Base-by-base conservation (phyloP, 257 asterid genomes). In the Oldenlandia corymbosa region DNA sequence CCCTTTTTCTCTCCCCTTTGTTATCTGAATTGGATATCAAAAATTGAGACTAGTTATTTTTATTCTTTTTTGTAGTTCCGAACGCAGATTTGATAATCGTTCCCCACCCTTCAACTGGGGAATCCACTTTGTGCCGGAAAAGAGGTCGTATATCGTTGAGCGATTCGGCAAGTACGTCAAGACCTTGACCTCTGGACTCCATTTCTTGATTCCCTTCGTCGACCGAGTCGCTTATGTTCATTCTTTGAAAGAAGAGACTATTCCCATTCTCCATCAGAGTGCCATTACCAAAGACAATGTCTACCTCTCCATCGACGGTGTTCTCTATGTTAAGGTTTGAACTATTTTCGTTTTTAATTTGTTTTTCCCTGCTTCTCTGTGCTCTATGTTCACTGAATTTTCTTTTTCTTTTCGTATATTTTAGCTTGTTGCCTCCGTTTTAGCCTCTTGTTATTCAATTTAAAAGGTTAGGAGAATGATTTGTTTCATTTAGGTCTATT, bases 251-350 rank as follows among this genome's bases (percentile, higher is more conserved):
- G 96, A 92, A 65, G 94, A 87, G 71, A 91, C 96, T 0, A 85
- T 87, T 60, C 87, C 89, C 5, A 86, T 89, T 46, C 85, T 88
- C 0, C 85, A 85, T 42, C 96, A 88, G 74, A 75, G 90, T 27
- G 96, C 95, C 62, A 91, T 88, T 62, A 91, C 96, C 21, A 92
- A 87, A 78, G 98, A 89, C 71, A 92, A 89, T 72, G 98, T 92
- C 79, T 81, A 87, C 80, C 83, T 92, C 49, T 67, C 59, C 21
- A 80, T 89, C 36, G 97, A 89, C 16, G 98, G 98, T 3, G 91
- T 89, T 54, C 89, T 87, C 59, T 92, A 92, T 63, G 90, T 89
- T 51, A 89, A 92, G 85, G 97, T 74, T 5, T 43, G 48, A 2
- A 2, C 5, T 12, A 43, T 43, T 34, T 34, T 34, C 39, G 39